Conservation (phyloP, 805 yeast species). For the Torulaspora quercuum region DNA sequence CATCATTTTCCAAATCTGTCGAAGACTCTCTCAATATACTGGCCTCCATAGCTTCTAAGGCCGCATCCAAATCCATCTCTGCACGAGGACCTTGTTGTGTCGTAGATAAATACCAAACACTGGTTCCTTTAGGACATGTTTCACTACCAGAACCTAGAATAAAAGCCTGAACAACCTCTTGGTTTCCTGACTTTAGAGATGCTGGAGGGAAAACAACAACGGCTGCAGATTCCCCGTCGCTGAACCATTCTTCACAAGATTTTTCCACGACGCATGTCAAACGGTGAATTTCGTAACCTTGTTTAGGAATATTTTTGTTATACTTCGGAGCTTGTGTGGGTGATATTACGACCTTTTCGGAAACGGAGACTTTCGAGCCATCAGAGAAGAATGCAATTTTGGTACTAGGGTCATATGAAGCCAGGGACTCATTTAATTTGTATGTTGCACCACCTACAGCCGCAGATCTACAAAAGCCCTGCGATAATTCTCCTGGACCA, state of each 20-base stretch:
- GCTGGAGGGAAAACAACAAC: slow-evolving; percentile 90
- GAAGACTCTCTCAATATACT: slow-evolving; percentile 77
- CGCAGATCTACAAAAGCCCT: slow-evolving; percentile 95
- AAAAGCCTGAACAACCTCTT: slow-evolving; percentile 75
- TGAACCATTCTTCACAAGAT: slow-evolving; percentile 89
- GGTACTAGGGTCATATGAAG: slow-evolving; percentile 59
- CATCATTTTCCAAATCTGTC: slow-evolving; percentile 51
- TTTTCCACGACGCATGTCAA: slow-evolving; percentile 79
- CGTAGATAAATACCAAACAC: slow-evolving; percentile 87
- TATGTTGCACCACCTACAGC: slow-evolving; percentile 98
- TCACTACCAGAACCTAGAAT: slow-evolving; percentile 87
- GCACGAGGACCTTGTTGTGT: slow-evolving; percentile 68
- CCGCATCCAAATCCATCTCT: slow-evolving; percentile 72
- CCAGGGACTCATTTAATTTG: slow-evolving; percentile 67
- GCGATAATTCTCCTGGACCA: slow-evolving; percentile 92
- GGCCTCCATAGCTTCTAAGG: slow-evolving; percentile 73
- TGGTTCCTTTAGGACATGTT: slow-evolving; percentile 79
- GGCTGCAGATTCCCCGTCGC: slow-evolving; percentile 77
- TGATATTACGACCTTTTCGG: slow-evolving; percentile 74
- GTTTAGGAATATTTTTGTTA: slow-evolving; percentile 42
- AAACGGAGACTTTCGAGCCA: slow-evolving; percentile 67
- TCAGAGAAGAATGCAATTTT: slow-evolving; percentile 72
- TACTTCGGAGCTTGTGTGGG: slow-evolving; percentile 60
- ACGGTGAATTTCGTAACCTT: slow-evolving; percentile 61
- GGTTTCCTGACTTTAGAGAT: slow-evolving; percentile 63